Conservation (phyloP, 768 basidiomycete species). For the Gautieria morchelliformis region DNA sequence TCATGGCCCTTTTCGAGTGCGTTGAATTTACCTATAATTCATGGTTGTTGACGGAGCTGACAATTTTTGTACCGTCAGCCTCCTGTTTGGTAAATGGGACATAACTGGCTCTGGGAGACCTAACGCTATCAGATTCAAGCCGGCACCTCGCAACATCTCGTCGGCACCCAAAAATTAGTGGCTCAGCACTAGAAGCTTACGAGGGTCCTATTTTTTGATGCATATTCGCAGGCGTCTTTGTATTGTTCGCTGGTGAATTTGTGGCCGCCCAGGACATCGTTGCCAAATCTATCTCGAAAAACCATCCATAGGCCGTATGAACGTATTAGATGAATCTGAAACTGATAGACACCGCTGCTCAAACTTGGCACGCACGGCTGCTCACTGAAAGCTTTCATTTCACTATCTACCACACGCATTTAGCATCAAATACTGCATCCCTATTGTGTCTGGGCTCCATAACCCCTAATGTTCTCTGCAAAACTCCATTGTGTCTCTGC, state of each 20-base stretch:
- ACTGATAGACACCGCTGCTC: not conserved
- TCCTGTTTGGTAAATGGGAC: constrained; percentile 9
- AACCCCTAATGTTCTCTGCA: constrained; percentile 86
- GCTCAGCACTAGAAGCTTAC: not conserved
- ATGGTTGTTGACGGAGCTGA: not conserved
- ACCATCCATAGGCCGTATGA: no score
- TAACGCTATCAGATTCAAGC: not conserved
- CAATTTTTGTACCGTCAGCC: not conserved
- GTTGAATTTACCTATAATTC: constrained; percentile 17
- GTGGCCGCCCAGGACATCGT: no score
- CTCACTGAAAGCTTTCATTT: not conserved
- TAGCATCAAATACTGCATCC: not conserved
- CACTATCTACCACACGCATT: not conserved
- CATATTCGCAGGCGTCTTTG: no score
- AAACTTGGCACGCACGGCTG: not conserved
- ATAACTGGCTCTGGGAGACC: constrained; percentile 2
- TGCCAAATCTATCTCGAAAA: no score
- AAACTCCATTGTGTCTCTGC: constrained; percentile 83
- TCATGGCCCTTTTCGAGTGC: constrained; percentile 85
- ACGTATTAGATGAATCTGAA: not conserved
- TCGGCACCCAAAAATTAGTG: no score
- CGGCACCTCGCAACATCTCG: not conserved
- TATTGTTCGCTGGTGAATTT: no score
- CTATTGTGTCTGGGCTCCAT: constrained; percentile 84
- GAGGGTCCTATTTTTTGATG: no score